Evolutionary conservation across 192 early-diverging fungal genomes (phyloP).

Genomic region (Powellomyces hirtus): DNA sequence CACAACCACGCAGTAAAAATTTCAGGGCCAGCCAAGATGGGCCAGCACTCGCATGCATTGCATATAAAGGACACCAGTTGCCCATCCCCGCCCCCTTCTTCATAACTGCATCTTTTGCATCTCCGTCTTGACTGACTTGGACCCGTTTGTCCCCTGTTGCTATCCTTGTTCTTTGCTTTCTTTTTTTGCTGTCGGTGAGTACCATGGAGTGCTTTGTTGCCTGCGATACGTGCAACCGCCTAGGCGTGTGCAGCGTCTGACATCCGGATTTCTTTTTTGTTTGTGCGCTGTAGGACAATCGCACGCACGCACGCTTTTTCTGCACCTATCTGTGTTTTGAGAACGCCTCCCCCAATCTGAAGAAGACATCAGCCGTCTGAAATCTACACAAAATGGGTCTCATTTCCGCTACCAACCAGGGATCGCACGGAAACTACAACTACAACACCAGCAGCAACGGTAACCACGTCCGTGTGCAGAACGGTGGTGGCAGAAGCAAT

Average conservation of each 20-base stretch:
- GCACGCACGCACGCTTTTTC: neutral
- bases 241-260: neutral
- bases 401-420: conserved; percentile 10
- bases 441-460: conserved; percentile 1
- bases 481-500: neutral
- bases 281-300: neutral
- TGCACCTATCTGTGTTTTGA: neutral
- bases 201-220: neutral
- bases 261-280: neutral
- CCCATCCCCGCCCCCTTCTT: too few species aligned
- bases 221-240: neutral
- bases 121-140: too few species aligned
- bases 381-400: conserved; percentile 4
- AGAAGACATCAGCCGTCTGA: too few species aligned
- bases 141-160: too few species aligned
- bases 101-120: too few species aligned
- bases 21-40: too few species aligned
- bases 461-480: conserved; percentile 6
- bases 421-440: neutral
- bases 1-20: too few species aligned
- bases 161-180: neutral
- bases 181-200: neutral
- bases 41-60: too few species aligned
- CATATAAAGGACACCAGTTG: too few species aligned
- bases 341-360: too few species aligned